These are phyloP conservation scores for Bipolaris bicolor DNA, from an alignment of 2,329 filamentous ascomycete species.

Conservation along the genomic window DNA sequence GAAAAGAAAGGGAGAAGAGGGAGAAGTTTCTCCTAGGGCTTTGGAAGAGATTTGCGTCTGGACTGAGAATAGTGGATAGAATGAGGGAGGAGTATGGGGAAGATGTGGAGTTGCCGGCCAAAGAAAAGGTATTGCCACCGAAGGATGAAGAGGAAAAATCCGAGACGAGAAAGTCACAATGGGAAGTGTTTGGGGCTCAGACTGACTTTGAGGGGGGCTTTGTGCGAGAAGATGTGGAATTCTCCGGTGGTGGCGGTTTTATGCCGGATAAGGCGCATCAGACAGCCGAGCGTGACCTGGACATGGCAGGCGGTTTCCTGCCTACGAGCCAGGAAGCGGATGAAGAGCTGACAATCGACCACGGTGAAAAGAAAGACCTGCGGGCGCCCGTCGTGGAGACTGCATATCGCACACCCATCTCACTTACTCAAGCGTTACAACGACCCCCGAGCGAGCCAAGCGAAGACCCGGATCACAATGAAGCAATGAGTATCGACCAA, in stretches of 20 bases:
- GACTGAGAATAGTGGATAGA: constrained; percentile 71
- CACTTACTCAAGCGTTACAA: constrained; percentile 42
- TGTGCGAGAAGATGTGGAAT: constrained; percentile 38
- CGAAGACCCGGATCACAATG: neutral
- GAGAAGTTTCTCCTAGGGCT: constrained; percentile 73
- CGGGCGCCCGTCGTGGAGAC: constrained; percentile 15
- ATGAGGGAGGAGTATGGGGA: constrained; percentile 45
- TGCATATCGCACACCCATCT: constrained; percentile 42
- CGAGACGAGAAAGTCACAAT: constrained; percentile 54
- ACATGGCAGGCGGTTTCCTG: constrained; percentile 46
- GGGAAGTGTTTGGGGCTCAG: constrained; percentile 38
- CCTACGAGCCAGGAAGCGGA: constrained; percentile 45
- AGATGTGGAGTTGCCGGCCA: constrained; percentile 66
- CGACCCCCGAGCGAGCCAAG: constrained; percentile 13
- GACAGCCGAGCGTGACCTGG: constrained; percentile 26
- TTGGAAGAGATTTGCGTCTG: constrained; percentile 89
- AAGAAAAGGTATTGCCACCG: constrained; percentile 50
- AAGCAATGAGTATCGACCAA: neutral
- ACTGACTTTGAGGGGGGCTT: constrained; percentile 53
- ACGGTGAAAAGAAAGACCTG: constrained; percentile 28
- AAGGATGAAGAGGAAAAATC: constrained; percentile 63
- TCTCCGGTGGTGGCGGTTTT: constrained; percentile 19
- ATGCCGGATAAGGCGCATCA: constrained; percentile 19
- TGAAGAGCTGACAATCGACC: constrained; percentile 41
- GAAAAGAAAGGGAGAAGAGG: constrained; percentile 81